These are phyloP conservation scores for Trebouxia sp. DNA, from an alignment of 139 green algal genomes.

Conservation along the genomic window DNA sequence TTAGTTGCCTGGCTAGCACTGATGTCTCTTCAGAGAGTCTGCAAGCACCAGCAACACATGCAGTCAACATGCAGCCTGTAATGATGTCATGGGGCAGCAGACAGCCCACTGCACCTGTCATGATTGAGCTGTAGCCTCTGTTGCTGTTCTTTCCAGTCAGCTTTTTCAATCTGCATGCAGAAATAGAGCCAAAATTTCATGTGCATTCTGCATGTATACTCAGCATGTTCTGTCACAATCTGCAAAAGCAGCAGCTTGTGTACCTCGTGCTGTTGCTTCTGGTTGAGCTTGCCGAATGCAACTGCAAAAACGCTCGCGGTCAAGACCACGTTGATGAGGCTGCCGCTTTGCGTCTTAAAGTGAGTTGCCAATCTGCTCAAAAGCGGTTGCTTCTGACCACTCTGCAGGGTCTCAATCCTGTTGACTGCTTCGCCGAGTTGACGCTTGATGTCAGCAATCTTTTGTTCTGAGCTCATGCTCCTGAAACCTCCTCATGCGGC, in stretches of 20 bases:
- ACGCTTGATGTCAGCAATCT: conserved; percentile 40
- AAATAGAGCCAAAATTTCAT: no score
- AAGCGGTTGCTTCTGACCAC: background rate
- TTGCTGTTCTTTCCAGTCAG: conserved; percentile 32
- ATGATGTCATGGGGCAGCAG: background rate
- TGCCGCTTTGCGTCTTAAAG: conserved; percentile 32
- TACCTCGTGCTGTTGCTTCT: conserved; percentile 42
- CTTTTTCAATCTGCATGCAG: conserved; percentile 32
- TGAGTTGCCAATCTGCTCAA: conserved; percentile 33
- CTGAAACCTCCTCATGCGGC: no score
- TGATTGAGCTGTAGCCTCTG: conserved; percentile 17
- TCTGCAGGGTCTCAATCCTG: conserved; percentile 43
- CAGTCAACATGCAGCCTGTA: no score
- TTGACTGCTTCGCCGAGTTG: conserved; percentile 44
- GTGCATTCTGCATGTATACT: no score
- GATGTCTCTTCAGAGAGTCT: background rate
- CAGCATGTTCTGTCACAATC: no score
- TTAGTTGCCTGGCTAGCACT: background rate
- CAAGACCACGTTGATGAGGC: conserved; percentile 42
- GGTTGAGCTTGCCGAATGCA: conserved; percentile 37
- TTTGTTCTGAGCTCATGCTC: conserved; percentile 28
- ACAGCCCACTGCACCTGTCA: background rate
- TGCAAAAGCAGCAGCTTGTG: background rate
- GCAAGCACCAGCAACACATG: no score
- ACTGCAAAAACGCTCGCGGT: conserved; percentile 47